phyloP scores from a whole-genome alignment of 345 rosid species.

The Schrenkiella parvula region DNA sequence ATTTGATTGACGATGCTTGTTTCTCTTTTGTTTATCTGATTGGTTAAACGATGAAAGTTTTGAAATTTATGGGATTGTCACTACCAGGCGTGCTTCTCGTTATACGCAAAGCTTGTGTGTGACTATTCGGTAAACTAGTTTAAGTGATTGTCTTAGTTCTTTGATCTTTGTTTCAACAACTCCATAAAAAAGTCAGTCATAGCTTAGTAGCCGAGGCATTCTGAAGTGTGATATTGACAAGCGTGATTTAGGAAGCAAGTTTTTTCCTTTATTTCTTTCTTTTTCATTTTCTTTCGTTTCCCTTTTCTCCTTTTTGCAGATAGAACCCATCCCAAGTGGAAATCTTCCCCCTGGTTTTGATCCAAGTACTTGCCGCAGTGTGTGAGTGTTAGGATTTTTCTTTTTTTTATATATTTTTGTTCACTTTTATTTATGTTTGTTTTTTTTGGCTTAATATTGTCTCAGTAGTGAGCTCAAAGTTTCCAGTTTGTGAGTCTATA shows the following conservation, averaged over 20 bases:
- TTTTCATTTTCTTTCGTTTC: slow-evolving; percentile 20
- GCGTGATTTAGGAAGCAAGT: slow-evolving; percentile 10
- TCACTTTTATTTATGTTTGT: not conserved
- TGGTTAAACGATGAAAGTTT: not conserved
- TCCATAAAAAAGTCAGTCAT: not conserved
- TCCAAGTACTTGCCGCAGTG: slow-evolving; percentile 99
- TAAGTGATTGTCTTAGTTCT: not conserved
- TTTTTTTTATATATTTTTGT: not conserved
- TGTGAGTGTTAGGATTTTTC: slow-evolving; percentile 75
- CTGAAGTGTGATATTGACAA: not conserved
- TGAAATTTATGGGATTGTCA: not conserved
- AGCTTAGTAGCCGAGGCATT: slow-evolving; percentile 10
- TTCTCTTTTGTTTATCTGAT: not conserved
- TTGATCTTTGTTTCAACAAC: slow-evolving; percentile 13
- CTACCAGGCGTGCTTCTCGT: not conserved
- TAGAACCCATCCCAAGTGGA: slow-evolving; percentile 39
- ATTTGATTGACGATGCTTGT: slow-evolving; percentile 1
- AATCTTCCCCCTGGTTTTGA: slow-evolving; percentile 99
- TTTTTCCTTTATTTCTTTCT: not conserved
- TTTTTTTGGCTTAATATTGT: not conserved
- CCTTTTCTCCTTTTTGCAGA: slow-evolving; percentile 43
- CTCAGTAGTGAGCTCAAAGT: slow-evolving; percentile 5
- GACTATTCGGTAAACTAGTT: not conserved
- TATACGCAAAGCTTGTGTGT: not conserved
- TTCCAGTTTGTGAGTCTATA: not conserved